Conservation (phyloP, 257 asterid genomes). For the Fraxinus americana region DNA sequence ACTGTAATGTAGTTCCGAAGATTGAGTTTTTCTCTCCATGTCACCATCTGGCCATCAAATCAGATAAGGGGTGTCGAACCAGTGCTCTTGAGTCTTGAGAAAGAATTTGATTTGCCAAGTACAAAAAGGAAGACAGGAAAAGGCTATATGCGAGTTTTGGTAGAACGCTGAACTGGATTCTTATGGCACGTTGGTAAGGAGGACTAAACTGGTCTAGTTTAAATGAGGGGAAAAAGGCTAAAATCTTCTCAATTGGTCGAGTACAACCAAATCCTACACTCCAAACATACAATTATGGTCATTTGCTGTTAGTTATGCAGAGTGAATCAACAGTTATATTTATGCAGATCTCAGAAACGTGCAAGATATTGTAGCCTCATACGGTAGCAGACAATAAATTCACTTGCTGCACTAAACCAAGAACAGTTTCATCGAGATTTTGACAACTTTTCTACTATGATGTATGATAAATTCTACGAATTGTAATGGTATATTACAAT, state of each 20-base stretch:
- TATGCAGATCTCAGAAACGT: no score
- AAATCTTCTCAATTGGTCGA: neutral
- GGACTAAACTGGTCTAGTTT: neutral
- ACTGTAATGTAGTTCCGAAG: neutral
- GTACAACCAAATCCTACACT: neutral
- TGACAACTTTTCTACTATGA: neutral
- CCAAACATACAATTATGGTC: neutral
- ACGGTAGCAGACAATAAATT: no score
- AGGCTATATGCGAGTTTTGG: neutral
- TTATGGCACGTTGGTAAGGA: neutral
- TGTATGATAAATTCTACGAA: neutral
- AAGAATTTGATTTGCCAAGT: neutral
- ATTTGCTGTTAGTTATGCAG: neutral
- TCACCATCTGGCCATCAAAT: neutral
- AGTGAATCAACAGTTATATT: neutral
- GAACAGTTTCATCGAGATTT: no score
- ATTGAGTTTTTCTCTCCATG: neutral
- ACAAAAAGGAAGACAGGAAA: no score
- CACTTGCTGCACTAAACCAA: no score
- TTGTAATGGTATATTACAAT: neutral
- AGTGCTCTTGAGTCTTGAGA: neutral
- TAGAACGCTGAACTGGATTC: neutral
- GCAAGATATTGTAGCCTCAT: no score
- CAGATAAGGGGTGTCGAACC: neutral
- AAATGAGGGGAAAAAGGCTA: neutral